phyloP scores from a whole-genome alignment of 768 basidiomycete species.

The Phylloporus sp. region DNA sequence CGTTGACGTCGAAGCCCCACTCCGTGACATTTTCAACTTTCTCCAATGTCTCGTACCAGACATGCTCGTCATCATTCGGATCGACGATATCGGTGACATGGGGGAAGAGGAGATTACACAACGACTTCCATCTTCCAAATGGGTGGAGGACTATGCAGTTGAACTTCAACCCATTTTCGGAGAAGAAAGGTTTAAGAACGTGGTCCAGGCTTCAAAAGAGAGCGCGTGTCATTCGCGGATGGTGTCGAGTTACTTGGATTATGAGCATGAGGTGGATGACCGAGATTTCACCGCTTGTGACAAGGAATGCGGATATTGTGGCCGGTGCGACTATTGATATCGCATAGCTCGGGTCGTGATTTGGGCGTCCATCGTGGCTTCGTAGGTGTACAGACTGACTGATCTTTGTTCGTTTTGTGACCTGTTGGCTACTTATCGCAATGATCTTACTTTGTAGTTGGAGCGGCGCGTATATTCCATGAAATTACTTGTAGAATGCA shows the following conservation, averaged over 20 bases:
- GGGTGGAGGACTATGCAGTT: background rate
- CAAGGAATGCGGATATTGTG: slow-evolving; percentile 7
- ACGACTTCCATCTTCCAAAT: slow-evolving; percentile 1
- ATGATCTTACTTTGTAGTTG: background rate
- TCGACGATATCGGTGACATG: background rate
- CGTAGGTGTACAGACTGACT: background rate
- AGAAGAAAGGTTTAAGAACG: background rate
- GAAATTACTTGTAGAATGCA: slow-evolving; percentile 45
- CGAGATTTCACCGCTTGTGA: slow-evolving; percentile 9
- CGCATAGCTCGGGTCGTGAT: no score
- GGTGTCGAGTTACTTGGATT: background rate
- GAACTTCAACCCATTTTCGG: background rate
- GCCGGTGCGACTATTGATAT: background rate
- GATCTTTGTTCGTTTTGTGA: background rate
- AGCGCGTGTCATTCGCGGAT: background rate
- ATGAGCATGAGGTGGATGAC: background rate
- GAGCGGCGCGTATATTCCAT: background rate
- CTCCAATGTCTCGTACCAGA: slow-evolving; percentile 4
- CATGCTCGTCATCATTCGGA: slow-evolving; percentile 4
- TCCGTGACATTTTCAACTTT: slow-evolving; percentile 7
- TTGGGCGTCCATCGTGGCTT: background rate
- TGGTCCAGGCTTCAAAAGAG: background rate
- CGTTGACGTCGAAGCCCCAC: slow-evolving; percentile 3
- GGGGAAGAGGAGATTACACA: slow-evolving; percentile 3
- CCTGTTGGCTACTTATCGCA: background rate